A percentile compares a stretch with the other conserved stretches of the same genome.
These are phyloP conservation scores for Porphyrellus sp. DNA, from an alignment of 1,284 basidiomycete genomes.

Conservation along the genomic window DNA sequence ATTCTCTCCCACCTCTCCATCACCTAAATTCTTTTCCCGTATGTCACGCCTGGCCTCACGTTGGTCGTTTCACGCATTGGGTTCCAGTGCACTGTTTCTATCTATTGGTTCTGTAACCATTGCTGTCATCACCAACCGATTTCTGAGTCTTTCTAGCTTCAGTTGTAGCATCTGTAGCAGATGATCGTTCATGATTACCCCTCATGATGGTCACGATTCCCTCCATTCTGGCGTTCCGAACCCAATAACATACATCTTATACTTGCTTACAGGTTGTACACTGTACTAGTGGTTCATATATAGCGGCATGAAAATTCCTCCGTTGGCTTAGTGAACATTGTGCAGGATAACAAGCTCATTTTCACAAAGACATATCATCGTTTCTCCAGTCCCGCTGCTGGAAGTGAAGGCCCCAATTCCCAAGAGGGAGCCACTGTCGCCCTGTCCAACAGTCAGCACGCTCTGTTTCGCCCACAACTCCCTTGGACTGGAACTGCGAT, in stretches of 20 bases:
- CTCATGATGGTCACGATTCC: conserved; percentile 36
- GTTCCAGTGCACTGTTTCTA: conserved; percentile 28
- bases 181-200: conserved; percentile 39
- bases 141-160: conserved; percentile 25
- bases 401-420: conserved; percentile 61
- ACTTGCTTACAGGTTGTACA: conserved; percentile 37
- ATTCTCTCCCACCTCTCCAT: neutral
- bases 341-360: conserved; percentile 66
- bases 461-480: conserved; percentile 72
- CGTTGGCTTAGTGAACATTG: conserved; percentile 37
- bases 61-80: conserved; percentile 16
- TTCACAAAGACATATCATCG: conserved; percentile 77
- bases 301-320: conserved; percentile 21
- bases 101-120: conserved; percentile 33
- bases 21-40: conserved; percentile 13
- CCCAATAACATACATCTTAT: conserved; percentile 39
- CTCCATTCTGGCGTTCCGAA: conserved; percentile 26
- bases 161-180: conserved; percentile 35
- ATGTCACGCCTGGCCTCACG: conserved; percentile 9
- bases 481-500: conserved; percentile 52
- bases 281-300: conserved; percentile 34
- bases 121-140: conserved; percentile 27
- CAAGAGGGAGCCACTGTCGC: conserved; percentile 68
- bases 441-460: conserved; percentile 70
- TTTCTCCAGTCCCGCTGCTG: conserved; percentile 25